Conservation (phyloP, 1,139 yeast species). For the Schwanniomyces etchellsii region DNA sequence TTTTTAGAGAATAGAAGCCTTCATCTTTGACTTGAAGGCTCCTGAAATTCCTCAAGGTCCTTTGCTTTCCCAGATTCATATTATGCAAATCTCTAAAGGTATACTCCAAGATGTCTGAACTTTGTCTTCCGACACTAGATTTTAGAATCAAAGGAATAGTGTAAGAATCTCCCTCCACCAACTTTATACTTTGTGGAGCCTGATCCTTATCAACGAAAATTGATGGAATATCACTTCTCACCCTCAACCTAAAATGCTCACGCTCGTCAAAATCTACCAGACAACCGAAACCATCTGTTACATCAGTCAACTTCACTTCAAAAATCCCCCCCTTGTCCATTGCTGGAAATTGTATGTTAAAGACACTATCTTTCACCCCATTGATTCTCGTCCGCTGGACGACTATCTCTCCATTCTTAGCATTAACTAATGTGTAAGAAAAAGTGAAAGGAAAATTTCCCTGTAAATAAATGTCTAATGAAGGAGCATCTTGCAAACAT, state of each 20-base stretch:
- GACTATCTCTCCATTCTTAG: slow-evolving; percentile 23
- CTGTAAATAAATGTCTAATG: slow-evolving; percentile 51
- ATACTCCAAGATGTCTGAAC: slow-evolving; percentile 22
- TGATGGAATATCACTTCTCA: slow-evolving; percentile 62
- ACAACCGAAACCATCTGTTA: slow-evolving; percentile 73
- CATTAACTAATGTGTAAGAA: slow-evolving; percentile 48
- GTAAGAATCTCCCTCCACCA: slow-evolving; percentile 58
- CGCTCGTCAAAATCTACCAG: slow-evolving; percentile 49
- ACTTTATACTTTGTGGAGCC: slow-evolving; percentile 22
- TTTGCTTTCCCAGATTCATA: slow-evolving; percentile 18
- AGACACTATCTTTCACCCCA: slow-evolving; percentile 32
- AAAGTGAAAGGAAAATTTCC: slow-evolving; percentile 80
- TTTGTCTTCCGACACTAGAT: slow-evolving; percentile 23
- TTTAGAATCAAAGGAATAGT: slow-evolving; percentile 50
- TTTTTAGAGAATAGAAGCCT: slow-evolving; percentile 59
- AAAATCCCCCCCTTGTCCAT: slow-evolving; percentile 66
- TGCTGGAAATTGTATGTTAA: slow-evolving; percentile 47
- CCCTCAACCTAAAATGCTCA: slow-evolving; percentile 54
- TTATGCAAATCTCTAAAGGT: slow-evolving; percentile 15
- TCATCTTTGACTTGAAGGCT: slow-evolving; percentile 44
- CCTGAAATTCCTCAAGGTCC: slow-evolving; percentile 24
- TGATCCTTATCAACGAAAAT: slow-evolving; percentile 15
- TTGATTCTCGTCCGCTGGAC: slow-evolving; percentile 38
- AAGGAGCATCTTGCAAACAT: slow-evolving; percentile 36
- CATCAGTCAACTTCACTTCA: slow-evolving; percentile 54